Conservation (phyloP, 176 grass and related monocot genomes). For the Puya raimondii region DNA sequence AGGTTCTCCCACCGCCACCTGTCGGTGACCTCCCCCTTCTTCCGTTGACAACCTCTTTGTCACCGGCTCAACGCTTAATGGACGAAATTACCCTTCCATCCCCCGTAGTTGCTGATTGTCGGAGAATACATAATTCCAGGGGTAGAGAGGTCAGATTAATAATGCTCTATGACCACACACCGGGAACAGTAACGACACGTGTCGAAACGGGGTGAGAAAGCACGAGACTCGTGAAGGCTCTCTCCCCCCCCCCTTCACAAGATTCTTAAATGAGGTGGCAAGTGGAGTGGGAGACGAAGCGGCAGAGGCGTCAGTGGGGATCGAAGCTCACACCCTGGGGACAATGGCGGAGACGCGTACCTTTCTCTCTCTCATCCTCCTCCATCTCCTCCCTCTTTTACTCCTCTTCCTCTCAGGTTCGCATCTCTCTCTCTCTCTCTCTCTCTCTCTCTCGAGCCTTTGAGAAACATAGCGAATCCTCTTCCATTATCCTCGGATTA, state of each 20-base stretch:
- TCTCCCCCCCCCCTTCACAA: neutral
- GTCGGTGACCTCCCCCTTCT: slow-evolving; percentile 8
- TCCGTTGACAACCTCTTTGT: slow-evolving; percentile 13
- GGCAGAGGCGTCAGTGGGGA: neutral
- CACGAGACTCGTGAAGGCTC: neutral
- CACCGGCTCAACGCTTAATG: neutral
- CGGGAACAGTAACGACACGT: neutral
- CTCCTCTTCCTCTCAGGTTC: slow-evolving; percentile 28
- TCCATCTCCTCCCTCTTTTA: slow-evolving; percentile 11
- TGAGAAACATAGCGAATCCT: neutral
- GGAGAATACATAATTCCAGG: neutral
- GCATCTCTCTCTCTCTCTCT: slow-evolving; percentile 3
- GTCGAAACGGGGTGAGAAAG: neutral
- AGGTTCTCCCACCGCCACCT: slow-evolving; percentile 32
- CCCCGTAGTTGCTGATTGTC: neutral
- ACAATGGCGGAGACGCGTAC: slow-evolving; percentile 2
- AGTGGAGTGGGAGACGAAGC: neutral
- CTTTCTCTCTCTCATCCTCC: neutral
- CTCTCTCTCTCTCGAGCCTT: neutral
- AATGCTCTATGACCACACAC: neutral
- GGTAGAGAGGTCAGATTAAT: no score
- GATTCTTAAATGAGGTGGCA: neutral
- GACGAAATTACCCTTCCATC: neutral
- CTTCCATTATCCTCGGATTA: neutral
- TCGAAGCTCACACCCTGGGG: neutral